These are phyloP conservation scores for Lablab purpureus DNA, from an alignment of 306 rosid species.

Conservation along the genomic window DNA sequence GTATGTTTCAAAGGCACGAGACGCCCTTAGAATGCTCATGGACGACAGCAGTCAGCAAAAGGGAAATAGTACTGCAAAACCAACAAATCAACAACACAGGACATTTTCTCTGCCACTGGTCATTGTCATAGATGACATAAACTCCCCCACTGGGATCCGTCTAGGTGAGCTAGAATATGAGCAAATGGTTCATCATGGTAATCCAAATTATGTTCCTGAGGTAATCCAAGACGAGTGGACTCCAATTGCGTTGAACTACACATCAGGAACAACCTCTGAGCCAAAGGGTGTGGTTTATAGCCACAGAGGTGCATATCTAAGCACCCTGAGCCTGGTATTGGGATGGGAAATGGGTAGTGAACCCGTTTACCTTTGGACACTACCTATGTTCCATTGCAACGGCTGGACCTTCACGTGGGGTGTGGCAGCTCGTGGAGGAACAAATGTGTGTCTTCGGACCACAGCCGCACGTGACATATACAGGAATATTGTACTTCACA, in stretches of 20 bases:
- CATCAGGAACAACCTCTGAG: constrained; percentile 90
- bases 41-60: not conserved
- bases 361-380: constrained; percentile 86
- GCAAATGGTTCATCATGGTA: constrained; percentile 59
- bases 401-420: constrained; percentile 99
- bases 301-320: constrained; percentile 86
- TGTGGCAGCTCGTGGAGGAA: constrained; percentile 88
- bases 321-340: constrained; percentile 71
- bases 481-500: constrained; percentile 56
- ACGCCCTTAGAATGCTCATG: constrained; percentile 62
- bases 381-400: constrained; percentile 95
- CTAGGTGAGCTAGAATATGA: constrained; percentile 84
- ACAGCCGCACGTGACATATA: constrained; percentile 64
- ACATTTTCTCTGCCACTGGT: constrained; percentile 65
- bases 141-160: constrained; percentile 69
- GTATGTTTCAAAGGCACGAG: constrained; percentile 56
- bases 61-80: not conserved
- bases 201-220: constrained; percentile 44
- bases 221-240: constrained; percentile 71
- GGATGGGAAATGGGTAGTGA: constrained; percentile 88
- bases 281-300: constrained; percentile 94
- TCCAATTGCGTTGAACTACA: constrained; percentile 79
- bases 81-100: constrained; percentile 8
- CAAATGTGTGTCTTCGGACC: constrained; percentile 77
- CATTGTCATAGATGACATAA: constrained; percentile 81